Percentiles rank a stretch among this genome's conserved stretches.
phyloP scores from a whole-genome alignment of 75 land plant genomes.

The Adiantum capillusveneris region DNA sequence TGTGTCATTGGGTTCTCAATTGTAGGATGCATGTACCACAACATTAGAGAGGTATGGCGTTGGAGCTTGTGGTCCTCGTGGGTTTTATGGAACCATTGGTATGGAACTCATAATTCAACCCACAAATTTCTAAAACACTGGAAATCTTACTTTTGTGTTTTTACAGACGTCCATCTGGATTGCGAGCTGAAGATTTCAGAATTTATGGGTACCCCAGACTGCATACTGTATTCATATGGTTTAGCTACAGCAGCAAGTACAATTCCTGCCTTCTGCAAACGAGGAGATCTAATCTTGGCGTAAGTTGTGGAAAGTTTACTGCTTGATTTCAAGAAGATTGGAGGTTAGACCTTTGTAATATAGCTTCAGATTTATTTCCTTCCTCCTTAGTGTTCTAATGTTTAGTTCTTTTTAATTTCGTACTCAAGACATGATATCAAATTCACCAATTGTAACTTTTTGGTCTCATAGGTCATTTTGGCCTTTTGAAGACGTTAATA shows the following conservation, averaged over 20 bases:
- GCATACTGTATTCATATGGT: conserved; percentile 94
- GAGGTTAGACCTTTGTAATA: too few species aligned
- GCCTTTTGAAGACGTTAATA: too few species aligned
- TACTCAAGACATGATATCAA: too few species aligned
- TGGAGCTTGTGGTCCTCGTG: conserved; percentile 98
- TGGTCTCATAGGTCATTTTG: too few species aligned
- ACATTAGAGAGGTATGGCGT: conserved; percentile 94
- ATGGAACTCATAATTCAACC: too few species aligned
- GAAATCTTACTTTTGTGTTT: not conserved
- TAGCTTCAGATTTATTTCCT: too few species aligned
- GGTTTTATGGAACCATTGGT: conserved; percentile 98
- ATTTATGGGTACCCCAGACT: conserved; percentile 87
- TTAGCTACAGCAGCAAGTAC: conserved; percentile 88
- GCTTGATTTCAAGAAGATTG: too few species aligned
- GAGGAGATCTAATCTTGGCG: conserved; percentile 93
- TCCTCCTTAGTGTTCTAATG: too few species aligned
- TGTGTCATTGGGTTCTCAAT: not conserved
- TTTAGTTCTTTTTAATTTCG: too few species aligned
- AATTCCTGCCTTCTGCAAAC: conserved; percentile 95
- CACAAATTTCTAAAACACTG: conserved; percentile 2
- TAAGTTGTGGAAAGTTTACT: too few species aligned
- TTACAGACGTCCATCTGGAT: conserved; percentile 87
- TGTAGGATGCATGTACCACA: conserved; percentile 76
- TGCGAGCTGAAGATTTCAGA: conserved; percentile 88
- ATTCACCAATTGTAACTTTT: too few species aligned